These are phyloP conservation scores for Leccinellum luteum DNA, from an alignment of 768 basidiomycete genomes.

Conservation along the genomic window DNA sequence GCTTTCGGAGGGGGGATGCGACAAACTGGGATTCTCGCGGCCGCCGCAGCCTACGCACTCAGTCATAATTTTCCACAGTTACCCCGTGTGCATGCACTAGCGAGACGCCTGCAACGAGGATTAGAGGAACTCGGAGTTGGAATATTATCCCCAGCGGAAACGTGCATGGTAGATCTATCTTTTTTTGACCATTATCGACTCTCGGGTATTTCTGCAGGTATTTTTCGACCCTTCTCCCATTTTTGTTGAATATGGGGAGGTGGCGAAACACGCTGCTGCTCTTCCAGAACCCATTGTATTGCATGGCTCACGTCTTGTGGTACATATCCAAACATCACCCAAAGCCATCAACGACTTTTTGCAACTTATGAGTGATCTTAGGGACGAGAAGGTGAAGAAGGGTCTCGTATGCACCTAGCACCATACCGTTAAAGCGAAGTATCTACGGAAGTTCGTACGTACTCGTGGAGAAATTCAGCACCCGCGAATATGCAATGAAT, in stretches of 20 bases:
- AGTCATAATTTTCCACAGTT: slow-evolving; percentile 80
- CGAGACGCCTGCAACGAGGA: slow-evolving; percentile 65
- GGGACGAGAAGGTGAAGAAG: slow-evolving; percentile 62
- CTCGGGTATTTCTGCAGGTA: slow-evolving; percentile 43
- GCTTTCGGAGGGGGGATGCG: slow-evolving; percentile 95
- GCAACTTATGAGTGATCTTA: slow-evolving; percentile 54
- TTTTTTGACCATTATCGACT: not conserved
- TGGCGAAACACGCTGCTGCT: slow-evolving; percentile 57
- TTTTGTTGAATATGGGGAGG: slow-evolving; percentile 65
- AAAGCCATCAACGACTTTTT: slow-evolving; percentile 83
- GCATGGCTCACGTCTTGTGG: slow-evolving; percentile 74
- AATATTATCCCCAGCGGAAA: slow-evolving; percentile 75
- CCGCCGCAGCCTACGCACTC: slow-evolving; percentile 81
- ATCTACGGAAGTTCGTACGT: slow-evolving; percentile 7
- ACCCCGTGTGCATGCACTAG: slow-evolving; percentile 69
- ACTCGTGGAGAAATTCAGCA: not conserved
- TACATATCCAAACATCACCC: slow-evolving; percentile 83
- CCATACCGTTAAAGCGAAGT: not conserved
- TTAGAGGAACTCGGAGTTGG: slow-evolving; percentile 71
- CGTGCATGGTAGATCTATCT: slow-evolving; percentile 75
- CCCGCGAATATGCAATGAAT: slow-evolving; percentile 4
- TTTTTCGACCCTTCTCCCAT: slow-evolving; percentile 78
- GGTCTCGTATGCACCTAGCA: slow-evolving; percentile 34
- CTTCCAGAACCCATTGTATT: slow-evolving; percentile 70
- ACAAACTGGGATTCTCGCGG: slow-evolving; percentile 85